Conservation (phyloP, 1,139 yeast species). For the Hemisphaericaspora lyxosophila region DNA sequence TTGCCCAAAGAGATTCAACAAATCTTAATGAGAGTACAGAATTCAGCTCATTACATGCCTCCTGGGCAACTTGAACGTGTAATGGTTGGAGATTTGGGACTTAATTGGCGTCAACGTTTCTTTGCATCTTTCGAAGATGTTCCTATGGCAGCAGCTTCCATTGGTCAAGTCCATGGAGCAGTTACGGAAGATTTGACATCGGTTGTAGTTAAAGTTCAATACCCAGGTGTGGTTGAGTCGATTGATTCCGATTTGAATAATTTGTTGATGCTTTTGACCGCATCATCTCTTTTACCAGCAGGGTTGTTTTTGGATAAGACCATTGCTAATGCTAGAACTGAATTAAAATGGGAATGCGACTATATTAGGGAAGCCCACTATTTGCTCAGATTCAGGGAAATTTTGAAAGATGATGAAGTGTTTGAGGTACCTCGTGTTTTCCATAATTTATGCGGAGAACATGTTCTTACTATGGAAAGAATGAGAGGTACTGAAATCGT, state of each 20-base stretch:
- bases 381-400: constrained; percentile 64
- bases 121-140: constrained; percentile 79
- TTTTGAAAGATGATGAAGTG: constrained; percentile 62
- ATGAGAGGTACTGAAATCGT: constrained; percentile 83
- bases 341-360: constrained; percentile 97
- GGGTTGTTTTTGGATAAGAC: constrained; percentile 92
- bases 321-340: constrained; percentile 88
- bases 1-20: constrained; percentile 84
- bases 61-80: constrained; percentile 81
- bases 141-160: constrained; percentile 97
- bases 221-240: constrained; percentile 95
- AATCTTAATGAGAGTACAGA: constrained; percentile 81
- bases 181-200: constrained; percentile 61
- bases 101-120: constrained; percentile 66
- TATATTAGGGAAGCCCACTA: constrained; percentile 87
- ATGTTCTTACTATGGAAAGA: constrained; percentile 85
- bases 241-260: constrained; percentile 94
- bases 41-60: constrained; percentile 96
- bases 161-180: constrained; percentile 94
- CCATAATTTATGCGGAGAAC: constrained; percentile 75
- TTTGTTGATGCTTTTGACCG: constrained; percentile 74
- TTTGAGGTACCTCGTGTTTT: constrained; percentile 82
- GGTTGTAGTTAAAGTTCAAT: constrained; percentile 96
- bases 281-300: constrained; percentile 83
- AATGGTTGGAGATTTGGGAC: constrained; percentile 71